Percentiles rank a stretch among this genome's conserved stretches.
phyloP scores from a whole-genome alignment of 352 stramenopile genomes.

The Globisporangium orthogonon region DNA sequence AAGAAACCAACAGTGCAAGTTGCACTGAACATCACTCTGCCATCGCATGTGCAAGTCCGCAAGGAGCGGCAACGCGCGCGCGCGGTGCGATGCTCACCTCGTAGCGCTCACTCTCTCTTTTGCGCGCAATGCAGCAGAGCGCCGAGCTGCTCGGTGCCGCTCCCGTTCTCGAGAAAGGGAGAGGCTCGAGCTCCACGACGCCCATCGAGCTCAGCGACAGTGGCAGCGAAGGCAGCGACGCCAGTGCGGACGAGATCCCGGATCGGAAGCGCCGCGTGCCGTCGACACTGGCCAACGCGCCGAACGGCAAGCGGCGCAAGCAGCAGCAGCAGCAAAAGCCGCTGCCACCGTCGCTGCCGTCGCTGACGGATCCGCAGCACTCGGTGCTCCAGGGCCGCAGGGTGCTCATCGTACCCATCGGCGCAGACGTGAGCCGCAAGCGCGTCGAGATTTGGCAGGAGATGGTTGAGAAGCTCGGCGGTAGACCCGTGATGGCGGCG shows the following conservation, averaged over 20 bases:
- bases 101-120: too few species aligned
- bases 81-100: too few species aligned
- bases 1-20: not conserved
- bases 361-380: not conserved
- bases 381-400: constrained; percentile 21
- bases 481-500: constrained; percentile 10
- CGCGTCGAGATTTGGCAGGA: constrained; percentile 57
- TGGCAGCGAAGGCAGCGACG: not conserved
- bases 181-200: not conserved
- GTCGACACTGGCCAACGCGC: not conserved
- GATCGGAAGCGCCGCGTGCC: constrained; percentile 7
- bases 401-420: constrained; percentile 49
- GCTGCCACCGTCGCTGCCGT: too few species aligned
- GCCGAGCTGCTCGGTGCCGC: constrained; percentile 21
- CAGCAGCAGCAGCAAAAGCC: constrained; percentile 11
- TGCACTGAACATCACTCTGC: not conserved
- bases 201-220: not conserved
- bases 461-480: constrained; percentile 47
- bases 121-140: not conserved
- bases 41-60: not conserved
- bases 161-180: constrained; percentile 21
- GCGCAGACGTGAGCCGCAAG: constrained; percentile 58
- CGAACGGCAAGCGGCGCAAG: not conserved
- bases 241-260: not conserved
- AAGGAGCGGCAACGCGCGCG: too few species aligned